A percentile compares a stretch with the other conserved stretches of the same genome.
phyloP scores from a whole-genome alignment of 1,139 yeast genomes.

The Candida sanyaensis region DNA sequence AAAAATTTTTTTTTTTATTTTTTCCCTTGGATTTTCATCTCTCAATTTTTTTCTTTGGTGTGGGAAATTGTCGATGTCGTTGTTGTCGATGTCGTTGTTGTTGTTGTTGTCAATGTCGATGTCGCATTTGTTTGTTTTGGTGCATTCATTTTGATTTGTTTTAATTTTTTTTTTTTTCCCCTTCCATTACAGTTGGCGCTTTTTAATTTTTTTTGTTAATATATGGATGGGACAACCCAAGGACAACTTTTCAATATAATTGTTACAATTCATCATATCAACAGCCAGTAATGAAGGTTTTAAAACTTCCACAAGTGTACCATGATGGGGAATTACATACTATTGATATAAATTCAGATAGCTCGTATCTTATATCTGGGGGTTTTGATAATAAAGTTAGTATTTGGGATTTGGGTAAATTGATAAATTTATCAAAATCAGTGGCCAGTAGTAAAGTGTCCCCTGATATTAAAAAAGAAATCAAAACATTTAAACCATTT shows the following conservation, averaged over 20 bases:
- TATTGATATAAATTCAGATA: constrained; percentile 28
- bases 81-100: too few species aligned
- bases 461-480: not conserved
- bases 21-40: too few species aligned
- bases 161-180: not conserved
- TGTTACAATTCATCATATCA: not conserved
- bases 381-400: constrained; percentile 42
- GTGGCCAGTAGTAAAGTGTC: constrained; percentile 18
- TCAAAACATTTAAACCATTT: constrained; percentile 19
- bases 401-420: constrained; percentile 37
- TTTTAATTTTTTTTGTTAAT: not conserved
- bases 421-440: constrained; percentile 10
- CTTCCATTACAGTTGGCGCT: not conserved
- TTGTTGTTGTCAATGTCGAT: too few species aligned
- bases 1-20: too few species aligned
- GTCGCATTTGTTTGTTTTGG: not conserved
- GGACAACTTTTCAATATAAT: not conserved
- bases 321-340: constrained; percentile 44
- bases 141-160: not conserved
- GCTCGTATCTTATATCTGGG: constrained; percentile 33
- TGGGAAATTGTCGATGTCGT: too few species aligned
- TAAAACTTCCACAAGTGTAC: constrained; percentile 17
- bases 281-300: constrained; percentile 12
- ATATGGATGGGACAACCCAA: not conserved
- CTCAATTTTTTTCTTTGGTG: too few species aligned